These are phyloP conservation scores for Umbellularia californica DNA, from an alignment of 164 flowering plant genomes.

Conservation along the genomic window DNA sequence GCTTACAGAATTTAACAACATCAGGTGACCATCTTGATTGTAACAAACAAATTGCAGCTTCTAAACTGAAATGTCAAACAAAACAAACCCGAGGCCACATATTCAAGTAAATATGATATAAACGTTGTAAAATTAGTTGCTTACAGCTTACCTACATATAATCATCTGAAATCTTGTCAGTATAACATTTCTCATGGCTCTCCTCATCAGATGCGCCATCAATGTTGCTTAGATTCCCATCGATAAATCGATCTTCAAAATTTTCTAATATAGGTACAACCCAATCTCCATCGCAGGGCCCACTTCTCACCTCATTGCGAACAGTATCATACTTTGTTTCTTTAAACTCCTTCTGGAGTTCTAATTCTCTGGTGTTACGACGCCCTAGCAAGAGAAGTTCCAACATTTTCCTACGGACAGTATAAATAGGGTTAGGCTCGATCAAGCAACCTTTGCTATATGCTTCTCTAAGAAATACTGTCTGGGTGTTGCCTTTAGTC, in stretches of 20 bases:
- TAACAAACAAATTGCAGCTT: not conserved
- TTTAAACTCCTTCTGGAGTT: slow-evolving; percentile 15
- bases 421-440: slow-evolving; percentile 52
- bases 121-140: not conserved
- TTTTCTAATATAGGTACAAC: slow-evolving; percentile 46
- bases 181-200: not conserved
- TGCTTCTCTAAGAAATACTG: slow-evolving; percentile 80
- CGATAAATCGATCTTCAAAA: slow-evolving; percentile 9
- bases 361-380: slow-evolving; percentile 41
- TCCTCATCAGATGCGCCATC: slow-evolving; percentile 7
- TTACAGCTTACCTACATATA: not conserved
- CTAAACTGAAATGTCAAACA: not conserved
- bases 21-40: not conserved
- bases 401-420: slow-evolving; percentile 70
- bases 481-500: slow-evolving; percentile 55
- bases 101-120: not conserved
- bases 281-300: slow-evolving; percentile 45
- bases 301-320: slow-evolving; percentile 10
- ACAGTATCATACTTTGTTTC: slow-evolving; percentile 11
- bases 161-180: not conserved
- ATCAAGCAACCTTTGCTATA: slow-evolving; percentile 60
- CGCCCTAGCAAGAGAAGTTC: slow-evolving; percentile 60
- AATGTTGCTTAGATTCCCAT: not conserved
- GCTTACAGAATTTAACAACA: not conserved
- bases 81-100: not conserved